Conservation (phyloP, 1,139 yeast species). For the Nadsonia starkeyi-henricii region DNA sequence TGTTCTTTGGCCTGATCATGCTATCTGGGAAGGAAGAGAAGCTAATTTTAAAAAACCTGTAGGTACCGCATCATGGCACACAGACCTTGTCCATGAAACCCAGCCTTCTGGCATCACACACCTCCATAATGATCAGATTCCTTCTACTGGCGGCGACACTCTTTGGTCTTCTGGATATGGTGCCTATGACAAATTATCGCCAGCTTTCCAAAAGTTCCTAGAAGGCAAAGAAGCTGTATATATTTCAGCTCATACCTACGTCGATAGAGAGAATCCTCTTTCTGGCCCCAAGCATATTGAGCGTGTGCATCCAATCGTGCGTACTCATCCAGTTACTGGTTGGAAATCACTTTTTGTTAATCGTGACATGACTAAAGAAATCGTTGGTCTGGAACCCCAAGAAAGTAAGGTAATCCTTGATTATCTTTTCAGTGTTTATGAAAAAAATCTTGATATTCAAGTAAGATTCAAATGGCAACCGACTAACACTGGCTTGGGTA, state of each 20-base stretch:
- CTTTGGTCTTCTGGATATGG: conserved; percentile 38
- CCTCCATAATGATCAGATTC: conserved; percentile 34
- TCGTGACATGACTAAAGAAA: conserved; percentile 30
- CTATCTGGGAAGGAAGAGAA: conserved; percentile 12
- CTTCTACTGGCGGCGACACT: conserved; percentile 37
- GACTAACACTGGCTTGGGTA: conserved; percentile 35
- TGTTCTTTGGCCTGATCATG: conserved; percentile 39
- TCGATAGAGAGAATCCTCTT: conserved; percentile 30
- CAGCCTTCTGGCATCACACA: conserved; percentile 38
- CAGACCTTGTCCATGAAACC: conserved; percentile 34
- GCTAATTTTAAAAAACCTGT: conserved; percentile 14
- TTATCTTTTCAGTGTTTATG: conserved; percentile 29
- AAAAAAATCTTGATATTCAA: conserved; percentile 36
- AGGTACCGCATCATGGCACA: conserved; percentile 29
- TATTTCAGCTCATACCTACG: conserved; percentile 30
- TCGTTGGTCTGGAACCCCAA: conserved; percentile 32
- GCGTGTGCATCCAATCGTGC: conserved; percentile 33
- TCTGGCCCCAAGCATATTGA: conserved; percentile 30
- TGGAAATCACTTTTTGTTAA: conserved; percentile 38
- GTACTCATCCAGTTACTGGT: conserved; percentile 44
- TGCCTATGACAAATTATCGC: conserved; percentile 38
- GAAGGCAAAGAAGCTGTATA: conserved; percentile 38
- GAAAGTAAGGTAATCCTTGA: conserved; percentile 29
- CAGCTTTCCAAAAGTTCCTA: conserved; percentile 33
- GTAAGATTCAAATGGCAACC: conserved; percentile 44